Base-by-base conservation (phyloP, 73 alveolate genomes). In the Blepharisma japonicum region DNA sequence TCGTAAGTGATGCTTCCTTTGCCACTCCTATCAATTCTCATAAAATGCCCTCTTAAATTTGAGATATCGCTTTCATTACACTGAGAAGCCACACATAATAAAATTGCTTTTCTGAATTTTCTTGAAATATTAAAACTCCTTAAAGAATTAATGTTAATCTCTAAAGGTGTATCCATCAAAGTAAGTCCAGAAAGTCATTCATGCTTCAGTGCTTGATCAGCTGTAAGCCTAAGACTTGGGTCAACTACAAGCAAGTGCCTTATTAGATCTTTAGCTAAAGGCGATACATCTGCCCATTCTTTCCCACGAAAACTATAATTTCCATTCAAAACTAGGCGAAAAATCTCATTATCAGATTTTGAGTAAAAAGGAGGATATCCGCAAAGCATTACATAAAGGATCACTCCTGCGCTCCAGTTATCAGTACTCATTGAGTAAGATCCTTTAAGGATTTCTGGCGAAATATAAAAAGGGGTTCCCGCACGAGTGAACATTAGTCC, bases 381-480 rank as follows among this genome's bases (percentile, higher is more conserved):
- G 56, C 91, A 71, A 8, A 89, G 90, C 42, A 89, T 14, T 55
- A 68, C 50, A 66, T 89, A 85, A n/a, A 86, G 49, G 8, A 89
- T 68, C 38, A 89, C 89, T 7, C 95, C 95, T 2, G 86, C 56
- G 45, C 90, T 71, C 92, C 95, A 89, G 71, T 85, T 74, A 51
- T 89, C 95, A 55, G 90, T 79, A 25, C 71, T 55, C 45, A 74
- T 47, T 55, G 61, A 80, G 66, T 89, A 89, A 6, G 47, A 9
- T 7, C 95, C 92, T 6, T 67, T 77, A n/a, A 89, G 77, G 11
- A 89, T 90, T 71, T 89, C 95, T 6, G 95, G 95, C 0, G 92
- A 83, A 68, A 89, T 85, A 77, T 89, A 89, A 77, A 79, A 89
- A 9, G 95, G 95, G 2, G 95, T 89, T 8, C 95, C 95, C 0